phyloP scores from a whole-genome alignment of 371 early-diverging fungal species.

The Zopfochytrium polystomum region DNA sequence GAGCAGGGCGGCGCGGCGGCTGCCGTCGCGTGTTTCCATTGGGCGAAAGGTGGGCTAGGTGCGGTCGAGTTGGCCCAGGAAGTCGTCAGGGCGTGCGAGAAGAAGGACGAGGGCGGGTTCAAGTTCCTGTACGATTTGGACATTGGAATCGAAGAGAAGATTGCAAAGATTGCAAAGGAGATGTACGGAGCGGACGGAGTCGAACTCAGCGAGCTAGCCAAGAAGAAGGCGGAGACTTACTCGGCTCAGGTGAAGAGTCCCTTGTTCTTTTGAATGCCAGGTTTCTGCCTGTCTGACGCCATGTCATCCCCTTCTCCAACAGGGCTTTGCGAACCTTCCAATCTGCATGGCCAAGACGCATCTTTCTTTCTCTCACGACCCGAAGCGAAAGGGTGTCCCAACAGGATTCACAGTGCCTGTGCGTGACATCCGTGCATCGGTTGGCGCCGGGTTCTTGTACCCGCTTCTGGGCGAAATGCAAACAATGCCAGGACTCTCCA shows the following conservation, averaged over 20 bases:
- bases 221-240: conserved; percentile 76
- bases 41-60: conserved; percentile 91
- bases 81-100: conserved; percentile 63
- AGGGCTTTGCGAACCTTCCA: conserved; percentile 81
- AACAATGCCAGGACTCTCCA: conserved; percentile 97
- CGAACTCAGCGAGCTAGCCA: conserved; percentile 74
- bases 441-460: conserved; percentile 98
- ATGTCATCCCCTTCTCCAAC: no score
- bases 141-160: conserved; percentile 78
- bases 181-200: conserved; percentile 93
- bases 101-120: conserved; percentile 52
- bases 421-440: conserved; percentile 87
- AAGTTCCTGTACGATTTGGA: conserved; percentile 81
- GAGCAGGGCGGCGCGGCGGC: conserved; percentile 88
- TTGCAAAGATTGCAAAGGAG: conserved; percentile 82
- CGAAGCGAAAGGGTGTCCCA: conserved; percentile 87
- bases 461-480: conserved; percentile 93
- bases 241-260: conserved; percentile 55
- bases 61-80: conserved; percentile 84
- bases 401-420: conserved; percentile 87
- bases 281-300: background rate
- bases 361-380: conserved; percentile 84
- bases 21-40: conserved; percentile 80
- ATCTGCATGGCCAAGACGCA: conserved; percentile 99
- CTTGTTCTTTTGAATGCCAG: conserved; percentile 2